Evolutionary conservation across 177 flowering plant species (phyloP), one percentile per base, ranked within the genome.

Genomic region (Vitis hybrid): DNA sequence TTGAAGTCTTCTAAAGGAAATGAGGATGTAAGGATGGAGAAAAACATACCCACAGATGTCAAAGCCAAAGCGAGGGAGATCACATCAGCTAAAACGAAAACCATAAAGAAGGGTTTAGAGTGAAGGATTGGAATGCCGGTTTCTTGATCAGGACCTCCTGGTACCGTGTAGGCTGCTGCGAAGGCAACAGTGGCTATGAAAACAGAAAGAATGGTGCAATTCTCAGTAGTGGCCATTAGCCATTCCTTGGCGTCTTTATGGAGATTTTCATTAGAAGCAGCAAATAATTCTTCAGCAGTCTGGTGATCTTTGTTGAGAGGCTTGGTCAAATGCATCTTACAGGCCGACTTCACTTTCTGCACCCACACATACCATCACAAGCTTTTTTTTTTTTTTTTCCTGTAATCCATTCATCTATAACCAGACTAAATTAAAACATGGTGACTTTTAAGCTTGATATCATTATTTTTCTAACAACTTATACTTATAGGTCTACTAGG

Each of bases 11-110:
- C 5, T 5, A 61, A 8, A 4, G 61, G 72, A 50, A 69, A 71
- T 1, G 81, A 22, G 0, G 84, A 81, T 0, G 79, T 78, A 50
- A 76, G 68, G 61, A 81, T 71, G 0, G 76, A 64, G 4, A 81
- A 70, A 69, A 78, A 81, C 19, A 66, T 20, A 2, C 76, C 76
- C 1, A 81, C 70, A 1, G 78, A 59, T 2, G 76, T 71, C 13
- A 78, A 56, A 8, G 82, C 58, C 22, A 60, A 39, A 10, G 75
- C 58, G 16, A 81, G 71, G 7, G 80, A 66, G 7, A 72, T 16
- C 1, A 78, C 65, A 10, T 77, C 81, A 53, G 73, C 34, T 1
- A 75, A 50, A 1, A 75, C 63, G 75, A 81, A 81, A 14, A 78
- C 53, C n/a, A 61, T 12, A 59, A 76, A 79, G 18, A 67, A 50